A percentile compares a stretch with the other conserved stretches of the same genome.
Conservation (phyloP, 2,329 filamentous ascomycete species). For the Microdochium nivale region DNA sequence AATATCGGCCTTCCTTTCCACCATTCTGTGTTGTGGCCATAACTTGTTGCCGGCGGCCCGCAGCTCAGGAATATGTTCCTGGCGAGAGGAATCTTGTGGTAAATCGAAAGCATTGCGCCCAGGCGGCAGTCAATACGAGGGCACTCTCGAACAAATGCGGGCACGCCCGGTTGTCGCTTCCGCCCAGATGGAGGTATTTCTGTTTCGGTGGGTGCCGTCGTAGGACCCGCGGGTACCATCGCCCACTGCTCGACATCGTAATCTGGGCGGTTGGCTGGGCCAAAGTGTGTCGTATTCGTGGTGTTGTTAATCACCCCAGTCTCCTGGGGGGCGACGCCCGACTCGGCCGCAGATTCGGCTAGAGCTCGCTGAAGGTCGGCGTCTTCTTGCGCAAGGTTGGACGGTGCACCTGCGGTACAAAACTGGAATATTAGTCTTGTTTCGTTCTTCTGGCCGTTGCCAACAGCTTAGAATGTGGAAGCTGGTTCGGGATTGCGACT, state of each 20-base stretch:
- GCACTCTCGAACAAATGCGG: constrained; percentile 39
- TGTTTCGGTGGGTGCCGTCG: constrained; percentile 17
- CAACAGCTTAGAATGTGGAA: not conserved
- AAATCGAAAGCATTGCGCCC: constrained; percentile 47
- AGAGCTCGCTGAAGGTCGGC: constrained; percentile 48
- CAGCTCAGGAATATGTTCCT: constrained; percentile 44
- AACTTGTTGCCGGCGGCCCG: constrained; percentile 32
- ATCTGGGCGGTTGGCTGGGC: constrained; percentile 46
- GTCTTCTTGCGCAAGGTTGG: constrained; percentile 36
- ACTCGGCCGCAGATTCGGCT: constrained; percentile 44
- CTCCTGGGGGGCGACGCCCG: constrained; percentile 42
- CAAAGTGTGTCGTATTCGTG: constrained; percentile 39
- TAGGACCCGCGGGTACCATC: constrained; percentile 36
- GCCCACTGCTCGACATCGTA: constrained; percentile 52
- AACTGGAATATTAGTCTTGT: constrained; percentile 2
- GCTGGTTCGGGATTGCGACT: constrained; percentile 37
- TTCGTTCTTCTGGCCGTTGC: constrained; percentile 14
- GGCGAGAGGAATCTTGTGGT: constrained; percentile 49
- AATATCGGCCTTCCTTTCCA: constrained; percentile 50
- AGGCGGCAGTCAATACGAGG: constrained; percentile 29
- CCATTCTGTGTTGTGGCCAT: constrained; percentile 50
- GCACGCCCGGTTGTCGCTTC: constrained; percentile 31
- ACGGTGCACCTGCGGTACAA: constrained; percentile 23
- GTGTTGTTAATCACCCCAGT: constrained; percentile 35
- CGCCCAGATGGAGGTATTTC: constrained; percentile 34